Percentiles rank a stretch among this genome's conserved stretches.
Evolutionary conservation across 2,329 filamentous ascomycete species (phyloP).

Genomic region (Penicillium sp.): DNA sequence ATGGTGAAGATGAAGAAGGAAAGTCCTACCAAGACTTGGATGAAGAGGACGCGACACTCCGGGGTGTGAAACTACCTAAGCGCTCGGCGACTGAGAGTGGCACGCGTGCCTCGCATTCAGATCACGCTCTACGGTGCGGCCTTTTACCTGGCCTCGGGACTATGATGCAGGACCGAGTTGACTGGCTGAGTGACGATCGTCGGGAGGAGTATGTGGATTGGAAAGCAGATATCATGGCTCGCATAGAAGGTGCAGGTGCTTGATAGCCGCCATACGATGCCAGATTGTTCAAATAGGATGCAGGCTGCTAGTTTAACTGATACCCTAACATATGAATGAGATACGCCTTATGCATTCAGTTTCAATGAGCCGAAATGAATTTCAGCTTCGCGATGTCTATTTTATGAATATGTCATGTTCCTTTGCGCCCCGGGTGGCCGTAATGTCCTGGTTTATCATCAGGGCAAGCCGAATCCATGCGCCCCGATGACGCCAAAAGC

Average conservation of each 20-base stretch:
- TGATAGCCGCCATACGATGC: slow-evolving; percentile 4
- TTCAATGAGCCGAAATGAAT: background rate
- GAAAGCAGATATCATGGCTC: slow-evolving; percentile 44
- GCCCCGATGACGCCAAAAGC: background rate
- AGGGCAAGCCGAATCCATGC: slow-evolving; percentile 5
- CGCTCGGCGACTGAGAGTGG: slow-evolving; percentile 22
- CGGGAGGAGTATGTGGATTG: slow-evolving; percentile 44
- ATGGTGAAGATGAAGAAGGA: slow-evolving; percentile 37
- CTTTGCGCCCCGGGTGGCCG: slow-evolving; percentile 1
- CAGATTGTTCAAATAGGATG: background rate
- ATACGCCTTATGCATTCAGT: background rate
- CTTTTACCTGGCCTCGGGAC: slow-evolving; percentile 50
- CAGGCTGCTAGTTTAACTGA: slow-evolving; percentile 15
- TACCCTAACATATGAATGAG: slow-evolving; percentile 20
- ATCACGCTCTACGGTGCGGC: slow-evolving; percentile 31
- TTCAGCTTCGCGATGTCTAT: background rate
- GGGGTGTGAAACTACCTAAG: slow-evolving; percentile 26
- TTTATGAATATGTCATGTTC: background rate
- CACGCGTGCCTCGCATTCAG: slow-evolving; percentile 11
- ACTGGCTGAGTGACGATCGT: slow-evolving; percentile 48
- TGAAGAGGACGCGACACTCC: slow-evolving; percentile 28
- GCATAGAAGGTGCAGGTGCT: slow-evolving; percentile 31
- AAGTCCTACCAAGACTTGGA: slow-evolving; percentile 36
- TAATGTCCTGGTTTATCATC: background rate
- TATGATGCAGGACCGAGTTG: slow-evolving; percentile 52